These are phyloP conservation scores for Trichoderma brevicompactum DNA, from an alignment of 2,329 filamentous ascomycete species.

Conservation along the genomic window DNA sequence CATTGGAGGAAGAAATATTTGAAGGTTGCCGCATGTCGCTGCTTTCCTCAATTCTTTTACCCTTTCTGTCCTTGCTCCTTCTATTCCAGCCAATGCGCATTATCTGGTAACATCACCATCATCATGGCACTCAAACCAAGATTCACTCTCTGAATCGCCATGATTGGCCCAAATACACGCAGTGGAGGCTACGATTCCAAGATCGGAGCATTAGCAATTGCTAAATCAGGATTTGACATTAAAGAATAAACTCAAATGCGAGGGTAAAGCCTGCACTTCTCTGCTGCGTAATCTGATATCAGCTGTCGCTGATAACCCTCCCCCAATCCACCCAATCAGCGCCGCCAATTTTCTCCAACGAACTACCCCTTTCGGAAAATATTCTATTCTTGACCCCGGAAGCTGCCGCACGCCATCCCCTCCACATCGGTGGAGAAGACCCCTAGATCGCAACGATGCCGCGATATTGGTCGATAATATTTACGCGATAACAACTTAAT, in stretches of 20 bases:
- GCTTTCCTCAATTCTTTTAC: not conserved
- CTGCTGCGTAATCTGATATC: too few relatives aligned
- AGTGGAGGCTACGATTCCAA: too few relatives aligned
- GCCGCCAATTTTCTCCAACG: not conserved
- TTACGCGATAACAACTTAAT: slow-evolving; percentile 1
- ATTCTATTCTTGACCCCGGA: not conserved
- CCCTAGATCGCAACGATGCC: not conserved
- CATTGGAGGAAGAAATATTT: too few relatives aligned
- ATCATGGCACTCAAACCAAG: not conserved
- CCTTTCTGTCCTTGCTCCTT: not conserved
- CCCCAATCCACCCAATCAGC: not conserved
- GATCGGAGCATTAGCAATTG: too few relatives aligned
- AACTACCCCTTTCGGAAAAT: slow-evolving; percentile 6
- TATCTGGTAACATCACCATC: not conserved
- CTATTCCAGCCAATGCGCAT: not conserved
- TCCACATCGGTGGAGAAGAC: not conserved
- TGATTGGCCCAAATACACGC: too few relatives aligned
- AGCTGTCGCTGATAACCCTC: too few relatives aligned
- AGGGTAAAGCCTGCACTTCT: too few relatives aligned
- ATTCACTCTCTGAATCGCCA: too few relatives aligned
- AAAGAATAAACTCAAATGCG: not conserved
- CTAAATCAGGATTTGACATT: not conserved
- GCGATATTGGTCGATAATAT: not conserved
- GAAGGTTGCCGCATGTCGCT: not conserved
- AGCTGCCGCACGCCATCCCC: not conserved